These are phyloP conservation scores for Herpetospermum pedunculosum DNA, from an alignment of 306 rosid genomes.

Conservation along the genomic window DNA sequence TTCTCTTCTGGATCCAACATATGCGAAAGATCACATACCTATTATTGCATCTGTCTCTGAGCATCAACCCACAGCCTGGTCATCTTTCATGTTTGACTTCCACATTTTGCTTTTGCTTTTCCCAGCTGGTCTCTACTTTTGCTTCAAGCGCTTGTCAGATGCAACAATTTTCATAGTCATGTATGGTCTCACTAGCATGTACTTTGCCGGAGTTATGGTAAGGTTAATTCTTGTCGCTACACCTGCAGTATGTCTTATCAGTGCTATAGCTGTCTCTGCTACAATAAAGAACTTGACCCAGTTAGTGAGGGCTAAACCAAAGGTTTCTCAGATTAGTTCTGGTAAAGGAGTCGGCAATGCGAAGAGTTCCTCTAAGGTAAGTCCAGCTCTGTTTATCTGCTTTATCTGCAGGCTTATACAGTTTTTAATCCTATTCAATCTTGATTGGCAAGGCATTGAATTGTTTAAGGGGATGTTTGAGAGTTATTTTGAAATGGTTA, in stretches of 20 bases:
- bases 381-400: constrained; percentile 7
- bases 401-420: not conserved
- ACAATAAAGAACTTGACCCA: constrained; percentile 77
- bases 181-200: constrained; percentile 99
- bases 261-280: constrained; percentile 95
- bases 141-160: constrained; percentile 97
- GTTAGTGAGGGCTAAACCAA: constrained; percentile 51
- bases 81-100: constrained; percentile 98
- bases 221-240: constrained; percentile 96
- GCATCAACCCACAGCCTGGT: constrained; percentile 99
- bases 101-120: constrained; percentile 86
- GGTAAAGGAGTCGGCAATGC: constrained; percentile 42
- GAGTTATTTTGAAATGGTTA: no score
- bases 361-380: constrained; percentile 82
- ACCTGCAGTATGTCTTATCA: constrained; percentile 91
- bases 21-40: constrained; percentile 96
- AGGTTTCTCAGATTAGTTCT: constrained; percentile 59
- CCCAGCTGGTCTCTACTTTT: constrained; percentile 98
- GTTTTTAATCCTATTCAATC: not conserved
- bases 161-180: constrained; percentile 91
- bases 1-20: constrained; percentile 95
- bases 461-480: no score
- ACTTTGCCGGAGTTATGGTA: constrained; percentile 98
- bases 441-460: not conserved
- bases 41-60: constrained; percentile 98